Base-by-base conservation (phyloP, 106 monocot genomes). In the Iris macrosiphon region DNA sequence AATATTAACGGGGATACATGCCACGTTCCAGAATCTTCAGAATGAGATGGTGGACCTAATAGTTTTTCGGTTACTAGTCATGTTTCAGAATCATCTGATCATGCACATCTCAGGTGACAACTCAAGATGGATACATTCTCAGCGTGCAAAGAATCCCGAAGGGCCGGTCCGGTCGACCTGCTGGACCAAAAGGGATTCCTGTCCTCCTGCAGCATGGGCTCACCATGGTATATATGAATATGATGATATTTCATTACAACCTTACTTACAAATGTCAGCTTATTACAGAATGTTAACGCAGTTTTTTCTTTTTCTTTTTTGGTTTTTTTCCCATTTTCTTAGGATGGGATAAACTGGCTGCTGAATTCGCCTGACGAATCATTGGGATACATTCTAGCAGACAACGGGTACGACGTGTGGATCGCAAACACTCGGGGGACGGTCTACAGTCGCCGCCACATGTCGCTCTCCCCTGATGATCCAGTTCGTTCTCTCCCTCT, bases 51-150 rank as follows among this genome's bases (percentile, higher is more conserved):
- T n/a, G n/a, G n/a, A n/a, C n/a, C n/a, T n/a, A n/a, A n/a, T n/a
- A n/a, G n/a, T n/a, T n/a, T n/a, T n/a, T n/a, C n/a, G n/a, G n/a
- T n/a, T n/a, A n/a, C n/a, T n/a, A n/a, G n/a, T n/a, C n/a, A n/a
- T n/a, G n/a, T n/a, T n/a, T n/a, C n/a, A n/a, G n/a, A n/a, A n/a
- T n/a, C n/a, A n/a, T n/a, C n/a, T n/a, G n/a, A n/a, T n/a, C n/a
- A n/a, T n/a, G n/a, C n/a, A n/a, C n/a, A 3, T 55, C 23, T 55
- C 19, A 84, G 84, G 79, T 84, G 14, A 84, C 79, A 31, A 84
- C 84, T 7, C 2, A 61, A 35, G 84, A 84, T 72, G 79, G 84
- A 4, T 84, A 84, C 31, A 75, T 79, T 18, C 75, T 84, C 16
- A 69, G 78, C 62, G 3, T 83, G 4, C 74, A 78, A 37, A 69